A percentile compares a stretch with the other conserved stretches of the same genome.
Conservation (phyloP, 1,284 basidiomycete species). For the Apiotrichum gracile region DNA sequence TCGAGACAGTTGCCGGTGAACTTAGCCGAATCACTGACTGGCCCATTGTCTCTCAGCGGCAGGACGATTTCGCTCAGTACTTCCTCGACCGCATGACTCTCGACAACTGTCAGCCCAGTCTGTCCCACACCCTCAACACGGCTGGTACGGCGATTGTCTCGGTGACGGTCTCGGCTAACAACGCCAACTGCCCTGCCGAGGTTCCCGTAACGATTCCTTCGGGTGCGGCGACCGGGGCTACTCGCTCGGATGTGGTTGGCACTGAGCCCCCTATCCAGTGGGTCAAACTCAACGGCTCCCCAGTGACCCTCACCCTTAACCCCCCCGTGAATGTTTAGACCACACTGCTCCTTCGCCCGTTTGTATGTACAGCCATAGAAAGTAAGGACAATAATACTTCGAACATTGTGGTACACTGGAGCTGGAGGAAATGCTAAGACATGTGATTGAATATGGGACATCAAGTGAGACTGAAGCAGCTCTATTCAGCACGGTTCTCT, state of each 20-base stretch:
- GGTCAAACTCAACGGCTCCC: constrained; percentile 3
- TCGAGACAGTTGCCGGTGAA: constrained; percentile 5
- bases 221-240: not conserved
- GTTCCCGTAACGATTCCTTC: constrained; percentile 6
- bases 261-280: constrained; percentile 8
- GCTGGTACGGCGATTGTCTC: not conserved
- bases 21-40: constrained; percentile 8
- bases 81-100: constrained; percentile 7
- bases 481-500: no score
- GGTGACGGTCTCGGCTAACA: not conserved
- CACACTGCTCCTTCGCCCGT: no score
- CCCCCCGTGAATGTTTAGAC: constrained; percentile 17
- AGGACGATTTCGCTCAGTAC: constrained; percentile 8
- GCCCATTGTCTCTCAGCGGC: constrained; percentile 2
- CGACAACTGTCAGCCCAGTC: not conserved
- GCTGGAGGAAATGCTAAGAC: no score
- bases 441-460: no score
- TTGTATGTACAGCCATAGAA: no score
- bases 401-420: no score
- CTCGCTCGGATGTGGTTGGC: not conserved
- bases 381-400: no score
- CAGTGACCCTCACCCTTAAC: not conserved
- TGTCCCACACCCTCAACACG: not conserved
- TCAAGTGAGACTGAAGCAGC: no score
- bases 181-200: not conserved